These are phyloP conservation scores for Umbelopsis sp. DNA, from an alignment of 192 early-diverging fungal species.

Conservation along the genomic window DNA sequence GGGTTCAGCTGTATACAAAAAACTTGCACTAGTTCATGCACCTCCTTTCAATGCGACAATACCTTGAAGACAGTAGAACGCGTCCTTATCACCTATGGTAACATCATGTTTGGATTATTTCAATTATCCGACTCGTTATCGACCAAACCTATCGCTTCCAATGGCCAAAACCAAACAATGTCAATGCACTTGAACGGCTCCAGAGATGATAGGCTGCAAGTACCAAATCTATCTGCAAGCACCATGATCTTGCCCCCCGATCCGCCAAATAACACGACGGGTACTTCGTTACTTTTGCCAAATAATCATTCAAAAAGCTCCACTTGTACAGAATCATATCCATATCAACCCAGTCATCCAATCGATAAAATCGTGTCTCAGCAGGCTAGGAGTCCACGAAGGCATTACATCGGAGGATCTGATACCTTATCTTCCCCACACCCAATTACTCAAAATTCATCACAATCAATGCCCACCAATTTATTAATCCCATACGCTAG, in stretches of 20 bases:
- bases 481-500: slow-evolving; percentile 16
- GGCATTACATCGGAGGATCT: background rate
- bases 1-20: slow-evolving; percentile 10
- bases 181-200: background rate
- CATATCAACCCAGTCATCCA: background rate
- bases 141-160: background rate
- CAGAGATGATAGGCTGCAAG: background rate
- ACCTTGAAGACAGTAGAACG: background rate
- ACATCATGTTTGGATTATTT: slow-evolving; percentile 9
- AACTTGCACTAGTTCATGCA: slow-evolving; percentile 1
- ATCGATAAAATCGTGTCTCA: background rate
- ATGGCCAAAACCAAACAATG: background rate
- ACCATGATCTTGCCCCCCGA: background rate
- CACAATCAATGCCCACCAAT: background rate
- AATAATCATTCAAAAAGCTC: background rate
- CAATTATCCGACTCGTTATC: background rate
- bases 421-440: background rate
- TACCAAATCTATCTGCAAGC: background rate
- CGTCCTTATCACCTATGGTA: background rate
- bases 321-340: slow-evolving; percentile 11
- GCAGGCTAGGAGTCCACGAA: background rate
- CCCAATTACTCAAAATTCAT: background rate
- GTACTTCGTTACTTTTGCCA: background rate
- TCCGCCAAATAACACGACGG: background rate
- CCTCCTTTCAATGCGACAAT: background rate